Percentiles rank a stretch among this genome's conserved stretches.
These are phyloP conservation scores for Clonostachys chloroleuca DNA, from an alignment of 2,329 filamentous ascomycete genomes.

Conservation along the genomic window DNA sequence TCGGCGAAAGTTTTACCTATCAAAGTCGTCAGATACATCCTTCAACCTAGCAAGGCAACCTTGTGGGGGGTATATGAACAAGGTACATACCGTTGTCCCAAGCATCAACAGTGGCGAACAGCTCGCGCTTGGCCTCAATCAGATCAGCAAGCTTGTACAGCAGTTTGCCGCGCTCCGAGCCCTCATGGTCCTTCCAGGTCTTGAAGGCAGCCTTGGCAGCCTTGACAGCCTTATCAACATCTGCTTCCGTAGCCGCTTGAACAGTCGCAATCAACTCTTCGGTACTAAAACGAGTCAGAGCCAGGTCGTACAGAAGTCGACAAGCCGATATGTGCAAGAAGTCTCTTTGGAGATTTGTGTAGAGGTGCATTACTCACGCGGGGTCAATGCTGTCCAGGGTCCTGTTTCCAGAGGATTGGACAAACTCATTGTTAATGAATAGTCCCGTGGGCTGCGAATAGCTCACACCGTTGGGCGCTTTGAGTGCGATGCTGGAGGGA, in stretches of 20 bases:
- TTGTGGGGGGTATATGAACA: not conserved
- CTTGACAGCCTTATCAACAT: constrained; percentile 38
- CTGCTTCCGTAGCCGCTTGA: constrained; percentile 9
- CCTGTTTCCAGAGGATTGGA: constrained; percentile 6
- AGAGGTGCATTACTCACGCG: constrained; percentile 5
- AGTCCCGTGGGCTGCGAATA: constrained; percentile 25
- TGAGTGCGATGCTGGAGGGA: constrained; percentile 4
- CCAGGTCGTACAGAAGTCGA: constrained; percentile 59
- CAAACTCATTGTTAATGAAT: constrained; percentile 13
- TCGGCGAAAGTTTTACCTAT: constrained; percentile 49
- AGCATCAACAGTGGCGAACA: constrained; percentile 47
- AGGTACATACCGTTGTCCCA: constrained; percentile 63
- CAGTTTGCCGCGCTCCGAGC: constrained; percentile 26
- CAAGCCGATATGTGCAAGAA: constrained; percentile 32
- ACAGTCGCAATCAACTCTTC: not conserved
- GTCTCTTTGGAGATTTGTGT: not conserved
- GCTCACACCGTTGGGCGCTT: constrained; percentile 10
- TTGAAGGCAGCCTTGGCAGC: constrained; percentile 38
- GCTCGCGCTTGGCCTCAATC: not conserved
- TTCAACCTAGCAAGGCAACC: constrained; percentile 23
- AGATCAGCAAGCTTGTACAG: constrained; percentile 37
- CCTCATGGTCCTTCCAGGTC: constrained; percentile 28
- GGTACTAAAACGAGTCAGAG: constrained; percentile 39
- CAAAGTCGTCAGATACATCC: constrained; percentile 22
- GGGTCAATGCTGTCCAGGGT: constrained; percentile 9